Evolutionary conservation across 2,329 filamentous ascomycete genomes (phyloP).

Genomic region (Xylaria sp.): DNA sequence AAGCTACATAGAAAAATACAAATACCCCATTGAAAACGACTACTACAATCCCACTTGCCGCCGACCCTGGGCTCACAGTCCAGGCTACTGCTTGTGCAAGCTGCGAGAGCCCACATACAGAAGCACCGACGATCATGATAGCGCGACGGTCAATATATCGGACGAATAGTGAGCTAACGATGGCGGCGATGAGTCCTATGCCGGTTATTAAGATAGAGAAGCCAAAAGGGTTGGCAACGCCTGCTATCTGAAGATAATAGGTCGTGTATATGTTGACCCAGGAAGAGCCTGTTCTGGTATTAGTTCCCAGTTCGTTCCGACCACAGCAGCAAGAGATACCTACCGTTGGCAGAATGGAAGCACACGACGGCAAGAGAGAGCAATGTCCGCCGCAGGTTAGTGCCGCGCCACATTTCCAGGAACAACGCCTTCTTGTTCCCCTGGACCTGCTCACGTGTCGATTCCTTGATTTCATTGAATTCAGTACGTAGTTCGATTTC

Average conservation of each 20-base stretch:
- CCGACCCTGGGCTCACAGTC: slow-evolving; percentile 45
- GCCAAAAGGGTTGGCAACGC: slow-evolving; percentile 49
- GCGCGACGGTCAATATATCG: slow-evolving; percentile 48
- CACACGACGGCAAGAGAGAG: slow-evolving; percentile 49
- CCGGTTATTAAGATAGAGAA: slow-evolving; percentile 52
- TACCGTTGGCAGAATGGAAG: slow-evolving; percentile 50
- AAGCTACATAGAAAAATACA: slow-evolving; percentile 51
- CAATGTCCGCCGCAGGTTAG: slow-evolving; percentile 47
- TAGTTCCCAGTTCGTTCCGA: not conserved
- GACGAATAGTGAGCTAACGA: slow-evolving; percentile 48
- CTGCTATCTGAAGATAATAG: slow-evolving; percentile 50
- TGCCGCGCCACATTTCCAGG: slow-evolving; percentile 51
- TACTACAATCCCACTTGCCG: slow-evolving; percentile 45
- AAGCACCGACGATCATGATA: slow-evolving; percentile 49
- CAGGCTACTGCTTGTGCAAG: slow-evolving; percentile 50
- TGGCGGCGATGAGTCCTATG: slow-evolving; percentile 50
- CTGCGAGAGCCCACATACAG: slow-evolving; percentile 49
- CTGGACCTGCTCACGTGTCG: slow-evolving; percentile 47
- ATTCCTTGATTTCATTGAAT: slow-evolving; percentile 49
- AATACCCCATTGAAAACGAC: slow-evolving; percentile 51
- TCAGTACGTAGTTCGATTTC: slow-evolving; percentile 47
- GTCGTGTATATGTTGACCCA: slow-evolving; percentile 51
- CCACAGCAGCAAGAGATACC: slow-evolving; percentile 2
- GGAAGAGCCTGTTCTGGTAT: slow-evolving; percentile 43
- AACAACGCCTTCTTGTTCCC: slow-evolving; percentile 45